Conservation (phyloP, 2,329 filamentous ascomycete genomes). For the Aspergillus proliferans region DNA sequence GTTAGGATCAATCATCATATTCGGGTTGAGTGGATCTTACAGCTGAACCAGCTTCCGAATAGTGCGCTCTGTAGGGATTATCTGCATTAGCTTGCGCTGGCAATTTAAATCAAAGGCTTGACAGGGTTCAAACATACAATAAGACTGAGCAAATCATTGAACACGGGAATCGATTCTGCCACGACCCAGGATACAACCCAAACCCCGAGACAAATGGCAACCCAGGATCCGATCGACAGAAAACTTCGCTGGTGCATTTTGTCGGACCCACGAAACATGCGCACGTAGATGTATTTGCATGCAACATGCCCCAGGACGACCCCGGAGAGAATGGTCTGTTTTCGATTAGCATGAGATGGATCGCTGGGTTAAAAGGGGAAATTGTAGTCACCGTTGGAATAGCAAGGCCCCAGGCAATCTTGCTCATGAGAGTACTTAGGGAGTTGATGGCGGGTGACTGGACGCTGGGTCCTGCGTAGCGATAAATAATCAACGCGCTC, state of each 20-base stretch:
- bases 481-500: constrained; percentile 62
- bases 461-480: constrained; percentile 56
- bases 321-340: constrained; percentile 58
- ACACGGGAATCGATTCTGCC: constrained; percentile 63
- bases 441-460: constrained; percentile 61
- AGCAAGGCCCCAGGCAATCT: constrained; percentile 61
- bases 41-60: constrained; percentile 63
- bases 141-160: constrained; percentile 59
- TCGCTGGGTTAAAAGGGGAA: not conserved
- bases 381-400: constrained; percentile 48
- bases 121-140: constrained; percentile 33
- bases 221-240: constrained; percentile 52
- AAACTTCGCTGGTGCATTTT: constrained; percentile 46
- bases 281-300: constrained; percentile 59
- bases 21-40: constrained; percentile 9
- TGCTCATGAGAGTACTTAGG: constrained; percentile 49
- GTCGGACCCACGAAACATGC: constrained; percentile 55
- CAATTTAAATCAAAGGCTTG: not conserved
- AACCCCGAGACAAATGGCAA: constrained; percentile 47
- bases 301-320: constrained; percentile 64
- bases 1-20: not conserved
- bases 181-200: constrained; percentile 62
- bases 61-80: constrained; percentile 41
- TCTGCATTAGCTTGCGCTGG: constrained; percentile 3
- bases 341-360: not conserved